These are phyloP conservation scores for Epichloe brachyelytri DNA, from an alignment of 2,329 filamentous ascomycete genomes.

Conservation along the genomic window DNA sequence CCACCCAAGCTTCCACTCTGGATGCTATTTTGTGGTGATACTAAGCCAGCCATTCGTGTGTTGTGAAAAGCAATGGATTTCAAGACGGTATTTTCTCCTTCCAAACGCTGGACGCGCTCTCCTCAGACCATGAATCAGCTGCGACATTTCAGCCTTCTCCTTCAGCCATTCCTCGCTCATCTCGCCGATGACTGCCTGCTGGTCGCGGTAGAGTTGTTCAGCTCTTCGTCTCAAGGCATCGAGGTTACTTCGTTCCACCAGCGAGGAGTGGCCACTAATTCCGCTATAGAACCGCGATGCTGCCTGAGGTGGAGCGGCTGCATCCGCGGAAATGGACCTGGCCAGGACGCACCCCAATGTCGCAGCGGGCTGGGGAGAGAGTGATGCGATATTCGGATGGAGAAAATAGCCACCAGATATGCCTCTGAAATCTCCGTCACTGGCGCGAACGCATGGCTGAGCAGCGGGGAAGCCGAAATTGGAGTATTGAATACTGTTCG, in stretches of 20 bases:
- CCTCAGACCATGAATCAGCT: constrained; percentile 28
- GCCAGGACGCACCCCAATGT: constrained; percentile 13
- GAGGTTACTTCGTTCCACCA: constrained; percentile 32
- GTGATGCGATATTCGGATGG: constrained; percentile 6
- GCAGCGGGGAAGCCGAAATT: background rate
- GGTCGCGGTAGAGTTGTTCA: constrained; percentile 43
- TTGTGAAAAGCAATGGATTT: constrained; percentile 17
- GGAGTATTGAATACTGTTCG: background rate
- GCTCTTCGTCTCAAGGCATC: constrained; percentile 40
- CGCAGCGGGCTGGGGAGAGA: constrained; percentile 4
- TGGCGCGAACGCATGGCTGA: background rate
- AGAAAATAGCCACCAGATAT: background rate
- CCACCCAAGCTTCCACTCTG: constrained; percentile 14
- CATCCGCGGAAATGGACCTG: constrained; percentile 18
- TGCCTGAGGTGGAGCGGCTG: constrained; percentile 17
- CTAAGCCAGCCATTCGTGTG: constrained; percentile 17
- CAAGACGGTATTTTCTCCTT: constrained; percentile 24
- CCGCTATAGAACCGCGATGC: constrained; percentile 24
- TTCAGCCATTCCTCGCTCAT: constrained; percentile 33
- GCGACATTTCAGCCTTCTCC: constrained; percentile 29
- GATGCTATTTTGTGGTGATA: constrained; percentile 18
- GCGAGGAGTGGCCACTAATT: constrained; percentile 25
- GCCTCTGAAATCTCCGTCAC: background rate
- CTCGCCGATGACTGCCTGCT: constrained; percentile 39
- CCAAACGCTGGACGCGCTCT: constrained; percentile 23